phyloP scores from a whole-genome alignment of 371 early-diverging fungal genomes.

The Lichtheimia ramosa region DNA sequence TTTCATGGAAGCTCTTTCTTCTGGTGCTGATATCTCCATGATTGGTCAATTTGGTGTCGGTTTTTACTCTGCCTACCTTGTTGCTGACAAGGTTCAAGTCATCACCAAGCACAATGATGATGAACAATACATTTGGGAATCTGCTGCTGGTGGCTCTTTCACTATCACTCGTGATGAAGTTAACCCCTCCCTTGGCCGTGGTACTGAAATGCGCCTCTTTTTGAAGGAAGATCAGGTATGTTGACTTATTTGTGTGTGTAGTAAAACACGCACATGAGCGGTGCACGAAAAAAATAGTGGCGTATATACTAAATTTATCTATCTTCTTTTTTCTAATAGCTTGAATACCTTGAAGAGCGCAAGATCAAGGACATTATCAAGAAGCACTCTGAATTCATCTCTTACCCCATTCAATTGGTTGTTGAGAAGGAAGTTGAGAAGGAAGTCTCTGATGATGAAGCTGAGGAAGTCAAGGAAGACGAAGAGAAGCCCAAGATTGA shows the following conservation, averaged over 20 bases:
- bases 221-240: conserved; percentile 72
- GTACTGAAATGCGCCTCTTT: conserved; percentile 79
- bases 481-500: conserved; percentile 62
- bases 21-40: conserved; percentile 59
- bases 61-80: conserved; percentile 84
- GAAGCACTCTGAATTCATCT: conserved; percentile 83
- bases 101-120: conserved; percentile 77
- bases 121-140: conserved; percentile 80
- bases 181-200: conserved; percentile 61
- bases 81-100: conserved; percentile 84
- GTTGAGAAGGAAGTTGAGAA: conserved; percentile 66
- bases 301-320: neutral
- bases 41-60: conserved; percentile 97
- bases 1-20: conserved; percentile 52
- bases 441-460: conserved; percentile 84
- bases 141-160: conserved; percentile 64
- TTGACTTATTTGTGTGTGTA: neutral
- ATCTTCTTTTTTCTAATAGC: conserved; percentile 52
- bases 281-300: neutral
- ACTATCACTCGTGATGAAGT: conserved; percentile 74
- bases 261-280: neutral
- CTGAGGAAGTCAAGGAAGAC: conserved; percentile 63
- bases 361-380: conserved; percentile 65
- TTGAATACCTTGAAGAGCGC: conserved; percentile 55
- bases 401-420: conserved; percentile 50